Evolutionary conservation across 805 yeast species (phyloP).

Genomic region (Suhomyces xylopsoci): DNA sequence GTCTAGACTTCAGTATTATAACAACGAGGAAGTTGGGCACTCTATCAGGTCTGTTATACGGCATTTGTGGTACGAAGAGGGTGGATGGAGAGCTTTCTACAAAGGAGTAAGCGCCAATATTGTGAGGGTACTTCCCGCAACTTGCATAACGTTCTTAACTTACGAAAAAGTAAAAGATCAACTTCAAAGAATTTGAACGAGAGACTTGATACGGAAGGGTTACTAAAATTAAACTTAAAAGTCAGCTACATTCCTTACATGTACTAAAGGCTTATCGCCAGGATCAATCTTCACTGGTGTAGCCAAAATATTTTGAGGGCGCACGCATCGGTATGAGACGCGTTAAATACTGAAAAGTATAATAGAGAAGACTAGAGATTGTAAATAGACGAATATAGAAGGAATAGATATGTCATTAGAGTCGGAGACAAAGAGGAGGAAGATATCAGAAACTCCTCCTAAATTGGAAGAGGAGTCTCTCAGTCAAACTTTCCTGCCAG

Average conservation of each 20-base stretch:
- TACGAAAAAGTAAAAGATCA: slow-evolving; percentile 57
- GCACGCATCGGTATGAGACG: neutral
- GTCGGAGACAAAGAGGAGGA: neutral
- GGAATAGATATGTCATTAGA: neutral
- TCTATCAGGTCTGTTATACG: slow-evolving; percentile 29
- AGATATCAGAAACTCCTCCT: neutral
- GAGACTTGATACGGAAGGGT: too few species aligned
- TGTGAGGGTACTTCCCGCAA: slow-evolving; percentile 84
- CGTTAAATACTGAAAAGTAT: neutral
- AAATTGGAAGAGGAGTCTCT: neutral
- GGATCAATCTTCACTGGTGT: too few species aligned
- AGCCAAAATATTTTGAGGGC: neutral
- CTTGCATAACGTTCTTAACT: slow-evolving; percentile 83
- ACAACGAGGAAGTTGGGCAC: slow-evolving; percentile 8
- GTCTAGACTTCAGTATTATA: slow-evolving; percentile 61
- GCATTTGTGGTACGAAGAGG: slow-evolving; percentile 48
- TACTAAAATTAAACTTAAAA: neutral
- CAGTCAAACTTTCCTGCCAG: neutral
- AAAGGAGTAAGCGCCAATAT: slow-evolving; percentile 80
- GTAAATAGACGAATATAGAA: neutral
- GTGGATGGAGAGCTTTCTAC: slow-evolving; percentile 64
- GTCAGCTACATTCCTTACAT: neutral
- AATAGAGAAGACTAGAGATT: neutral
- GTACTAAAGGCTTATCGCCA: neutral
- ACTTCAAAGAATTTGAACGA: neutral